Percentiles rank a stretch among this genome's conserved stretches.
Conservation (phyloP, 2,329 filamentous ascomycete genomes). For the Xylaria sp. region DNA sequence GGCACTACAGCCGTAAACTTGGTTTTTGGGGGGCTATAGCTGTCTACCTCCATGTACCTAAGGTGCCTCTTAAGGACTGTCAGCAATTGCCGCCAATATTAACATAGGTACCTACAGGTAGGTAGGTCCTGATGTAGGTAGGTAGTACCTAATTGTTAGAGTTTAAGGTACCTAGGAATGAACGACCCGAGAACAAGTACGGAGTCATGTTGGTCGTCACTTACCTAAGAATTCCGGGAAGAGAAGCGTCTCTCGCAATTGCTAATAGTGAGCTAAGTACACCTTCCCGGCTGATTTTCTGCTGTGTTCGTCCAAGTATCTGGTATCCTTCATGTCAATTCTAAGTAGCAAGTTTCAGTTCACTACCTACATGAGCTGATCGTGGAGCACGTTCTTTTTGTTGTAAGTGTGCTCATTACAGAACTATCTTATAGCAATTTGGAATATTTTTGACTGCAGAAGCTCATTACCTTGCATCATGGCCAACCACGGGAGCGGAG, state of each 20-base stretch:
- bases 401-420: too few relatives aligned
- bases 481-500: neutral
- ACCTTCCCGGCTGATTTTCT: neutral
- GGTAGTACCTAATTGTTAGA: too few relatives aligned
- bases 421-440: neutral
- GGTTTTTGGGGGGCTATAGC: too few relatives aligned
- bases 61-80: too few relatives aligned
- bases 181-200: neutral
- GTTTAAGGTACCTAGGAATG: neutral
- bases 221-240: neutral
- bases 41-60: too few relatives aligned
- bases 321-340: neutral
- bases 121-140: too few relatives aligned
- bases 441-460: neutral
- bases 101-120: too few relatives aligned
- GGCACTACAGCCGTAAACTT: too few relatives aligned
- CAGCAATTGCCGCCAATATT: too few relatives aligned
- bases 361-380: too few relatives aligned
- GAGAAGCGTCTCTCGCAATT: neutral
- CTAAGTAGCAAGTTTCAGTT: neutral
- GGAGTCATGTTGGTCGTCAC: neutral
- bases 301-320: neutral
- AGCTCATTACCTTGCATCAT: neutral
- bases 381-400: too few relatives aligned
- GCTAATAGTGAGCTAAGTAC: neutral